Base-by-base conservation (phyloP, 2,329 filamentous ascomycete species). In the Fusarium nelsonii region DNA sequence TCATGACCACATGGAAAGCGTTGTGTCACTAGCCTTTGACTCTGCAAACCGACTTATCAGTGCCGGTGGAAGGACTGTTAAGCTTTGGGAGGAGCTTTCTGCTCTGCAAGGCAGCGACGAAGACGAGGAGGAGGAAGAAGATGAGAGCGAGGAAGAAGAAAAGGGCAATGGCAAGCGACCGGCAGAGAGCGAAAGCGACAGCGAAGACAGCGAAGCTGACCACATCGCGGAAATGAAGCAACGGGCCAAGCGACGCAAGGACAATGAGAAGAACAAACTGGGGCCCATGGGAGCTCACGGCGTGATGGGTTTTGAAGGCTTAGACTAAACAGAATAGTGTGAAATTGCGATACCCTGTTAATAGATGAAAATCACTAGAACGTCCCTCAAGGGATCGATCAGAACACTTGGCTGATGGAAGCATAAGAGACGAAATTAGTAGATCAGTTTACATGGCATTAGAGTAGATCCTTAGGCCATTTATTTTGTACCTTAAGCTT, bases 81-180 rank as follows among this genome's bases (percentile, higher is more conserved):
- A 97, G 79, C 90, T 98, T 3, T 99, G 96, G 96, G 89, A 96
- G 91, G 89, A 96, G 76, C 87, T 90, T 63, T 83, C 86, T n/a
- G 83, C 83, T 59, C 77, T 84, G 4, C 84, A 86, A 23, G 83
- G 81, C 3, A 74, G 77, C 32, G 72, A 72, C 4, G 73, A 78
- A 23, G 37, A 23, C 2, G 73, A 72, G 2, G 84, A 84, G 1
- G 72, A 73, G 4, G 74, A 78, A 33, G 84, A 84, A 0, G 85
- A 83, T 2, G 83, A 80, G 11, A 75, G 81, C 28, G 82, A 83
- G 8, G 82, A 83, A 2, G 83, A 78, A 67, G 74, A 82, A 76
- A 78, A 78, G 37, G 72, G 74, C 5, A 75, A 75, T 8, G 83
- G 82, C 9, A 87, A 87, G 50, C 83, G 84, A 26, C 82, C 80